Evolutionary conservation across 176 grass and related monocot genomes (phyloP).

Genomic region (Lolium multiflorum): DNA sequence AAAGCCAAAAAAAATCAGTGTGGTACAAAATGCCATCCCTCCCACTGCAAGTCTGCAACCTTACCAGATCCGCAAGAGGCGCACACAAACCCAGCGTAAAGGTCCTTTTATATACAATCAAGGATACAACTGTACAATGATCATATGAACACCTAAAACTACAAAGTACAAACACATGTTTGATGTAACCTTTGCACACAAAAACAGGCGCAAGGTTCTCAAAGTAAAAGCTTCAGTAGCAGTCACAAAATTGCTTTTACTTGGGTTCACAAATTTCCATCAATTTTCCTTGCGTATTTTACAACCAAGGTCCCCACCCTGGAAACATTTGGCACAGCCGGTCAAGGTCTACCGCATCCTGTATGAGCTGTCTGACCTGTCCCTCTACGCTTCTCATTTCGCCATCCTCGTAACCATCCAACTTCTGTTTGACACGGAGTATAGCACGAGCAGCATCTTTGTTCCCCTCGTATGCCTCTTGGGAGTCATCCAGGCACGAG

Average conservation of each 20-base stretch:
- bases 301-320: constrained; percentile 91
- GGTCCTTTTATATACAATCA: background rate
- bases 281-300: constrained; percentile 12
- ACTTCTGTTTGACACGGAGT: constrained; percentile 86
- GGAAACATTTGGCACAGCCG: constrained; percentile 96
- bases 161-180: background rate
- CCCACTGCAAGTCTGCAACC: background rate
- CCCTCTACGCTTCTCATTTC: constrained; percentile 96
- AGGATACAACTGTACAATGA: background rate
- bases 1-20: no score
- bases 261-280: constrained; percentile 22
- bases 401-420: constrained; percentile 88
- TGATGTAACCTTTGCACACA: background rate
- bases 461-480: constrained; percentile 88
- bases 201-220: background rate
- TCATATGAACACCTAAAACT: constrained; percentile 9
- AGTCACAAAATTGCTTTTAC: constrained; percentile 24
- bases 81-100: background rate
- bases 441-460: constrained; percentile 95
- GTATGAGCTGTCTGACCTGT: constrained; percentile 91
- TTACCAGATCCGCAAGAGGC: background rate
- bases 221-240: constrained; percentile 10
- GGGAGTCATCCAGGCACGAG: constrained; percentile 72
- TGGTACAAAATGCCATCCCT: no score
- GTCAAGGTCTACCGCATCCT: constrained; percentile 79